Evolutionary conservation across 2,329 filamentous ascomycete species (phyloP).

Genomic region (Aspergillus pseudoterreus): DNA sequence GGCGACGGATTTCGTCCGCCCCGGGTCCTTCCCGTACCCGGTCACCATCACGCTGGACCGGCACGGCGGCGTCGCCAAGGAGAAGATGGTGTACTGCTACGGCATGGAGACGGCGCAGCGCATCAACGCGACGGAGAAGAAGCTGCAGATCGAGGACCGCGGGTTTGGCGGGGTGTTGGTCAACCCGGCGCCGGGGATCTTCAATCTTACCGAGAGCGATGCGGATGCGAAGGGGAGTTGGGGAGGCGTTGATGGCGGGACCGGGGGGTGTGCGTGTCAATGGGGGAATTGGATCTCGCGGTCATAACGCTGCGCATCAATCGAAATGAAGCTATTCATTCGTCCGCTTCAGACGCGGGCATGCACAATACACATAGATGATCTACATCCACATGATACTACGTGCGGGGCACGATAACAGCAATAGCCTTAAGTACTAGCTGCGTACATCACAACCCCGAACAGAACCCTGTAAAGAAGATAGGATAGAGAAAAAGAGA

Average conservation of each 20-base stretch:
- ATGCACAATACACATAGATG: background rate
- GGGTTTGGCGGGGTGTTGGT: slow-evolving; percentile 49
- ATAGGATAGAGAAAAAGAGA: background rate
- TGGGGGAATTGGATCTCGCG: slow-evolving; percentile 52
- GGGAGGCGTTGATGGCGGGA: slow-evolving; percentile 56
- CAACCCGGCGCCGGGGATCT: slow-evolving; percentile 48
- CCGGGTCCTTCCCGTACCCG: slow-evolving; percentile 60
- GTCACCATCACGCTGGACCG: slow-evolving; percentile 59
- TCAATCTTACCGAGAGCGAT: slow-evolving; percentile 21
- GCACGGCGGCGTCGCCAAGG: slow-evolving; percentile 52
- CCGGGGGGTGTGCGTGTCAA: slow-evolving; percentile 56
- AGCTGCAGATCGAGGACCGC: slow-evolving; percentile 52
- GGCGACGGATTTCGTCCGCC: slow-evolving; percentile 46
- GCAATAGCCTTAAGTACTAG: background rate
- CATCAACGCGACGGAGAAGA: slow-evolving; percentile 43
- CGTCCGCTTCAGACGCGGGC: background rate
- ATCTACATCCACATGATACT: slow-evolving; percentile 1
- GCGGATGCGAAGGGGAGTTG: slow-evolving; percentile 24
- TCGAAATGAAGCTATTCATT: background rate
- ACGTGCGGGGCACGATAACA: background rate
- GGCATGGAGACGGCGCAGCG: slow-evolving; percentile 47
- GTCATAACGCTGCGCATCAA: background rate
- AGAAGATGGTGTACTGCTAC: slow-evolving; percentile 61
- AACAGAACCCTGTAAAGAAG: too few relatives aligned
- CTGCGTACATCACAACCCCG: too few relatives aligned